Evolutionary conservation across 2,329 filamentous ascomycete species (phyloP).

Genomic region (Juglanconis oblonga): DNA sequence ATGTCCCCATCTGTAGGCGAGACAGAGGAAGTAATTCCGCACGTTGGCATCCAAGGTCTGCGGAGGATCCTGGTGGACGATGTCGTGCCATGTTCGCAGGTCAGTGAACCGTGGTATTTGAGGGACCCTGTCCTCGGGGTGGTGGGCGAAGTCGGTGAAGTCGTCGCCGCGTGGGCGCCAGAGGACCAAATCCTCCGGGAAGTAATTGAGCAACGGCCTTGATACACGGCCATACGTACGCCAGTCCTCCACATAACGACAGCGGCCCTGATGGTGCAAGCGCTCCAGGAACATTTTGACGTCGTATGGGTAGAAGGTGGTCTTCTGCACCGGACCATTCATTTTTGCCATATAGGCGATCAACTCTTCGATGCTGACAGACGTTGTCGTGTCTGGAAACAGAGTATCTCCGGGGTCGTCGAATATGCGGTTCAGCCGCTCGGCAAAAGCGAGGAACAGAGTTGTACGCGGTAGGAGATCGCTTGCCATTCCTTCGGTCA

Average conservation of each 20-base stretch:
- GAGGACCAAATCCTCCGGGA: conserved; percentile 31
- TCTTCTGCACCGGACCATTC: conserved; percentile 21
- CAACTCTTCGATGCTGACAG: conserved; percentile 26
- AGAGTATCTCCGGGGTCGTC: conserved; percentile 27
- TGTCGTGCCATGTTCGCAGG: conserved; percentile 6
- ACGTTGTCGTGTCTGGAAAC: conserved; percentile 21
- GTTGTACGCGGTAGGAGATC: conserved; percentile 23
- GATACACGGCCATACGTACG: conserved; percentile 25
- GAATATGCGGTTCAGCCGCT: conserved; percentile 30
- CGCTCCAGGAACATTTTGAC: conserved; percentile 29
- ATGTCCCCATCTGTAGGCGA: conserved; percentile 15
- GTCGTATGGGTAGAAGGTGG: conserved; percentile 28
- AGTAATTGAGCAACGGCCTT: conserved; percentile 25
- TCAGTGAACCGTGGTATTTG: conserved; percentile 11
- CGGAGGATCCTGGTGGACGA: background rate
- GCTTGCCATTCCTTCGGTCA: conserved; percentile 23
- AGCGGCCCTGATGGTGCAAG: conserved; percentile 25
- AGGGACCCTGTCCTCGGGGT: conserved; percentile 2
- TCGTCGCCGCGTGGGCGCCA: conserved; percentile 19
- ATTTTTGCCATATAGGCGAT: conserved; percentile 27
- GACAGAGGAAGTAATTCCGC: conserved; percentile 5
- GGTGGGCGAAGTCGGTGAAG: background rate
- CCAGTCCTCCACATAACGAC: conserved; percentile 22
- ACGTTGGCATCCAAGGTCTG: background rate
- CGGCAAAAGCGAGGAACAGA: conserved; percentile 31